A percentile compares a stretch with the other conserved stretches of the same genome.
These are phyloP conservation scores for Themeda triandra DNA, from an alignment of 176 grass and related monocot species.

Conservation along the genomic window DNA sequence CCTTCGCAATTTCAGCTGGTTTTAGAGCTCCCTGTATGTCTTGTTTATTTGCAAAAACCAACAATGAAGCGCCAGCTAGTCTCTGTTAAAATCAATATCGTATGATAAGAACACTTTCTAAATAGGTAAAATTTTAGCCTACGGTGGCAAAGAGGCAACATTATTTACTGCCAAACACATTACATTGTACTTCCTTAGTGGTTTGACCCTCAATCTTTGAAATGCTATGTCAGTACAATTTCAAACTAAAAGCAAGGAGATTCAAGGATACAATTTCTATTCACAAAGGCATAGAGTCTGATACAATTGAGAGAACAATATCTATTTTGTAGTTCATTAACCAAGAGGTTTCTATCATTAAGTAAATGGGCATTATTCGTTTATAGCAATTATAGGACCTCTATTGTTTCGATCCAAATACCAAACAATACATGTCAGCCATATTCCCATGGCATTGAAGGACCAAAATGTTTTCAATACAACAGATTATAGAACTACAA, in stretches of 20 bases:
- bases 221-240: not conserved
- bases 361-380: not conserved
- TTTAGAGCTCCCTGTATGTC: constrained; percentile 92
- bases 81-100: constrained; percentile 50
- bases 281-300: not conserved
- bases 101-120: not conserved
- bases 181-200: not conserved
- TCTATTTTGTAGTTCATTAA: not conserved
- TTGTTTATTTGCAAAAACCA: constrained; percentile 98
- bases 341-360: not conserved
- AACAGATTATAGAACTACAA: not conserved
- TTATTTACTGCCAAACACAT: too few relatives aligned
- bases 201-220: not conserved
- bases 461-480: not conserved
- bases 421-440: not conserved
- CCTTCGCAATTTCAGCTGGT: constrained; percentile 85
- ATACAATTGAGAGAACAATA: not conserved
- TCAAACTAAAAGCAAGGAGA: not conserved
- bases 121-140: not conserved
- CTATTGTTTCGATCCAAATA: not conserved
- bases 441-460: not conserved
- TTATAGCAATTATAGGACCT: not conserved
- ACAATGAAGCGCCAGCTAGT: constrained; percentile 76
- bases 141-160: not conserved
- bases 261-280: not conserved